Conservation (phyloP, 2,329 filamentous ascomycete genomes). For the Colletotrichum cereale region DNA sequence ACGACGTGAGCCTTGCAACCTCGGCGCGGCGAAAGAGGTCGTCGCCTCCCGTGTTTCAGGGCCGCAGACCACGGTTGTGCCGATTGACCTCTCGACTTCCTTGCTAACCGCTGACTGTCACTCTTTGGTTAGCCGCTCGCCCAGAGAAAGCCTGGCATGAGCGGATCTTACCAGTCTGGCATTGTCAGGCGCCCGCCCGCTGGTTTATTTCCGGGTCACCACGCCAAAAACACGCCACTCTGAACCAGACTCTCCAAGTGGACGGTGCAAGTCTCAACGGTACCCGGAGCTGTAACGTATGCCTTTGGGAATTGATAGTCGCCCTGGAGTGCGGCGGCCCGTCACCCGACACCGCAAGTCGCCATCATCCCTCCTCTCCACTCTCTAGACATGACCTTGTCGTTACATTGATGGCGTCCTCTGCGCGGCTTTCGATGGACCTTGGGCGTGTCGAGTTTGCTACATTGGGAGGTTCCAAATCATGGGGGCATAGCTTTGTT, state of each 20-base stretch:
- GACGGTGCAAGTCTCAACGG: constrained; percentile 19
- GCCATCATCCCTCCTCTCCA: too few species aligned
- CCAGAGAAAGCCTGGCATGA: neutral
- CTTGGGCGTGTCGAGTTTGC: neutral
- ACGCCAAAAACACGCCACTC: constrained; percentile 20
- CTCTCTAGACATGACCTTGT: neutral
- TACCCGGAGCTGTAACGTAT: constrained; percentile 12
- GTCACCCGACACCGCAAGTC: constrained; percentile 1
- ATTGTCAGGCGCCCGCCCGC: constrained; percentile 14
- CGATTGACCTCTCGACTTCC: constrained; percentile 13
- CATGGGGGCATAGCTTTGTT: neutral
- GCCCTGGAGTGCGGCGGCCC: neutral
- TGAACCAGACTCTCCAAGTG: constrained; percentile 4
- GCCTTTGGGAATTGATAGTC: constrained; percentile 17
- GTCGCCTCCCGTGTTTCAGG: constrained; percentile 25
- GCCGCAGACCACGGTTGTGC: constrained; percentile 16
- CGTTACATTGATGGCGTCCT: constrained; percentile 23
- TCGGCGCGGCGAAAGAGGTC: constrained; percentile 16
- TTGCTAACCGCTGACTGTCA: neutral
- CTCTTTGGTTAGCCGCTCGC: constrained; percentile 12
- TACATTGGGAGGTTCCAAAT: constrained; percentile 16
- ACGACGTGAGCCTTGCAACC: neutral
- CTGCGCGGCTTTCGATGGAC: constrained; percentile 6
- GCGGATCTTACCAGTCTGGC: constrained; percentile 10
- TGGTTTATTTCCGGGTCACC: constrained; percentile 23